Percentiles rank a stretch among this genome's conserved stretches.
Evolutionary conservation across 2,329 filamentous ascomycete species (phyloP).

Genomic region (Penicillium brevicompactum): DNA sequence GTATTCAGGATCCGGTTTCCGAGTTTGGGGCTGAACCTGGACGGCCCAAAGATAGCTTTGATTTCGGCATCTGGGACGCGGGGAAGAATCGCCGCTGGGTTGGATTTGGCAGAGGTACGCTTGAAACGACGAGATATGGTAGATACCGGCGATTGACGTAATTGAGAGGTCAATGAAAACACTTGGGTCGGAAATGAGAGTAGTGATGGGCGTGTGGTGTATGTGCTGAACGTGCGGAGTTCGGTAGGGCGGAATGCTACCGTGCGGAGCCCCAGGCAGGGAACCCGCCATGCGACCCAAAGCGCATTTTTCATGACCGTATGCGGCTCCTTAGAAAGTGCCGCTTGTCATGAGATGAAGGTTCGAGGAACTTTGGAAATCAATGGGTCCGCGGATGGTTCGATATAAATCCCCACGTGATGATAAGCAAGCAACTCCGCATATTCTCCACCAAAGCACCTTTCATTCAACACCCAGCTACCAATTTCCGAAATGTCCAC

Average conservation of each 20-base stretch:
- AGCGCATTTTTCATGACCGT: conserved; percentile 47
- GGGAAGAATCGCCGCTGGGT: conserved; percentile 16
- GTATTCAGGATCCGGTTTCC: conserved; percentile 43
- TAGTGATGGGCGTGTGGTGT: conserved; percentile 18
- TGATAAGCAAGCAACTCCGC: not conserved
- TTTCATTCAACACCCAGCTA: not conserved
- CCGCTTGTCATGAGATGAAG: not conserved
- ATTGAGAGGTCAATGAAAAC: not conserved
- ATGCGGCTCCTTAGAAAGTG: conserved; percentile 3
- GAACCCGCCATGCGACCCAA: conserved; percentile 43
- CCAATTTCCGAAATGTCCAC: conserved; percentile 48
- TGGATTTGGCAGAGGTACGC: conserved; percentile 20
- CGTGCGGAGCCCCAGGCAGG: conserved; percentile 40
- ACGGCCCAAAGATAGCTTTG: conserved; percentile 38
- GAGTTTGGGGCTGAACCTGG: conserved; percentile 29
- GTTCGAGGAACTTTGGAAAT: conserved; percentile 20
- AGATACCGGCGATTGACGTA: conserved; percentile 7
- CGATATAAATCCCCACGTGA: not conserved
- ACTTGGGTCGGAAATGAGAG: not conserved
- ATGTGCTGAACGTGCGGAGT: conserved; percentile 26
- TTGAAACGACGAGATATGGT: conserved; percentile 19
- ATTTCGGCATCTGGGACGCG: conserved; percentile 37
- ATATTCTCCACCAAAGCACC: not conserved
- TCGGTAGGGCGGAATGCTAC: conserved; percentile 23
- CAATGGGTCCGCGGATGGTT: not conserved